Percentiles rank a stretch among this genome's conserved stretches.
phyloP scores from a whole-genome alignment of 768 basidiomycete genomes.

The Suillus plorans region DNA sequence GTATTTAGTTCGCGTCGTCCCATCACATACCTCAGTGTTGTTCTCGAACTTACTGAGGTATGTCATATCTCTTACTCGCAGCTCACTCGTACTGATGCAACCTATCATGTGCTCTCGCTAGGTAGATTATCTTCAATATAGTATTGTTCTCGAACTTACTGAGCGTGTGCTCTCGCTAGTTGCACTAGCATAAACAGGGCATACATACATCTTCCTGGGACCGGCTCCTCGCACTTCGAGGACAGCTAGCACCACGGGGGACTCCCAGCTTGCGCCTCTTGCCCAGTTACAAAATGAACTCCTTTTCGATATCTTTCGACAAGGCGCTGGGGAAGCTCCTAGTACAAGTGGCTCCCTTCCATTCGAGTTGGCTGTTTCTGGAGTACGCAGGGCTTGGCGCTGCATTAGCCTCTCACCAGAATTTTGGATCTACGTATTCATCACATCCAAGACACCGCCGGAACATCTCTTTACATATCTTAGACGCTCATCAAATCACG shows the following conservation, averaged over 20 bases:
- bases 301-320: background rate
- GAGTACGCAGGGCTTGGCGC: conserved; percentile 17
- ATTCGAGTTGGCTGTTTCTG: conserved; percentile 4
- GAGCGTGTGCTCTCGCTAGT: too few relatives aligned
- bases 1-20: too few relatives aligned
- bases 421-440: conserved; percentile 15
- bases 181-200: background rate
- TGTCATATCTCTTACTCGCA: too few relatives aligned
- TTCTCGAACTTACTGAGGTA: too few relatives aligned
- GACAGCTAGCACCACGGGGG: background rate
- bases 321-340: conserved; percentile 7
- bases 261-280: conserved; percentile 16
- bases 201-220: background rate
- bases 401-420: conserved; percentile 8
- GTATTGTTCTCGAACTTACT: too few relatives aligned
- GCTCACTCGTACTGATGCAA: too few relatives aligned
- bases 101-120: too few relatives aligned
- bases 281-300: conserved; percentile 21
- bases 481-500: conserved; percentile 15
- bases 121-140: too few relatives aligned
- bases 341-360: conserved; percentile 4
- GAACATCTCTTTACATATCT: conserved; percentile 5
- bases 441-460: conserved; percentile 15
- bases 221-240: background rate
- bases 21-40: too few relatives aligned